Base-by-base conservation (phyloP, 176 grass and related monocot genomes). In the Musa itinerans region DNA sequence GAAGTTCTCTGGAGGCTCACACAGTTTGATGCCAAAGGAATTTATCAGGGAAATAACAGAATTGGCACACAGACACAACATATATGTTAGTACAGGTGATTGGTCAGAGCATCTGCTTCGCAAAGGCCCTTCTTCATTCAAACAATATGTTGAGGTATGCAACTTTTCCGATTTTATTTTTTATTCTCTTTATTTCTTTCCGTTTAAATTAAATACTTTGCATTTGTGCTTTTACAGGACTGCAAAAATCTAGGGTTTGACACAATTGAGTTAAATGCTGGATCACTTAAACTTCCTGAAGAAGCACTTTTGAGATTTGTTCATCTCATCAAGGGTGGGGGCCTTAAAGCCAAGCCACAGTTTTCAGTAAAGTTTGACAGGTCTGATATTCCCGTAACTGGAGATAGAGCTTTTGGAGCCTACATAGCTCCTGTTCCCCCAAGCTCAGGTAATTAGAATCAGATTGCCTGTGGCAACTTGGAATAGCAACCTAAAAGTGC, bases 11-110 rank as follows among this genome's bases (percentile, higher is more conserved):
- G 95, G 95, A 17, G 90, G 90, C n/a, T 91, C 86, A 68, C 88
- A 99, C 54, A 94, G 95, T 71, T 78, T 94, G 52, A 99, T 93
- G 83, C 79, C 86, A 11, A 85, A 85, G 3, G 78, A 80, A 2
- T 61, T 87, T 25, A 79, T 99, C 6, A 87, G 82, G 82, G 90
- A 94, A 78, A 94, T 99, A 34, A 87, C 86, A 0, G 78, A 94
- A 73, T 55, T 99, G 13, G 95, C 95, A 51, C 95, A 99, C 65
- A 94, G 78, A 78, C 88, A 94, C 69, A 86, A 99, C 64, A 81
- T 99, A 49, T 94, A 99, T 76, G 95, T 99, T 74, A 99, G 95
- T 74, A 93, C 95, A 68, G 95, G 88, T 59, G 95, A 99, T 65
- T 99, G 95, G 95, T 86, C 90, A 73, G 90, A 99, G 54, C 90